Conservation (phyloP, 345 rosid species). For the Murraya paniculata region DNA sequence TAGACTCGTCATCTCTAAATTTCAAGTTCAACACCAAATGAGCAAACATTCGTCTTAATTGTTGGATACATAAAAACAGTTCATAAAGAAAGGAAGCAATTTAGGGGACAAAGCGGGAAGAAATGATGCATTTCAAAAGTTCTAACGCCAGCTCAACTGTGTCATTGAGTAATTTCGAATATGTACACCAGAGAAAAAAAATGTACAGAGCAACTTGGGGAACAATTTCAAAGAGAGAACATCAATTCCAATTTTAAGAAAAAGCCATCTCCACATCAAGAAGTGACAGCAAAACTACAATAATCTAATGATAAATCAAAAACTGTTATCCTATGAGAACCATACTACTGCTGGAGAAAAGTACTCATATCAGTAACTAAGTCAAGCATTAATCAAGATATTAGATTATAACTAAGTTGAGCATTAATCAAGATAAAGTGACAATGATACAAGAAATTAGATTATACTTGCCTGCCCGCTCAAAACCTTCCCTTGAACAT, state of each 20-base stretch:
- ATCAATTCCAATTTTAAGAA: neutral
- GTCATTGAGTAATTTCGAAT: neutral
- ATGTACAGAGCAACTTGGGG: neutral
- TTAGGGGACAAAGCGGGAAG: neutral
- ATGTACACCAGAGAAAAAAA: neutral
- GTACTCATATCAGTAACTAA: neutral
- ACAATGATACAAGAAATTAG: constrained; percentile 1
- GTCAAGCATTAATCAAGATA: neutral
- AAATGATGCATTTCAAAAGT: neutral
- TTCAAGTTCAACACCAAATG: neutral
- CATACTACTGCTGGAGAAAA: constrained; percentile 7
- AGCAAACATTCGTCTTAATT: neutral
- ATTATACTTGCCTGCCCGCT: constrained; percentile 65
- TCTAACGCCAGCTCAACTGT: neutral
- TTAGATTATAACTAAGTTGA: neutral
- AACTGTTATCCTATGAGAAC: neutral
- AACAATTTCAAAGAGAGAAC: neutral
- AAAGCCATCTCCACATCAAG: neutral
- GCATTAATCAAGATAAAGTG: neutral
- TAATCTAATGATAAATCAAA: neutral
- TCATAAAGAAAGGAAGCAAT: neutral
- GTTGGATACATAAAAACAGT: neutral
- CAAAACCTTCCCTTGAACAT: constrained; percentile 65
- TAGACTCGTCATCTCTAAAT: neutral
- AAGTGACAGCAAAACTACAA: neutral